Evolutionary conservation across 768 basidiomycete genomes (phyloP).

Genomic region (Leccinum ochraceum): DNA sequence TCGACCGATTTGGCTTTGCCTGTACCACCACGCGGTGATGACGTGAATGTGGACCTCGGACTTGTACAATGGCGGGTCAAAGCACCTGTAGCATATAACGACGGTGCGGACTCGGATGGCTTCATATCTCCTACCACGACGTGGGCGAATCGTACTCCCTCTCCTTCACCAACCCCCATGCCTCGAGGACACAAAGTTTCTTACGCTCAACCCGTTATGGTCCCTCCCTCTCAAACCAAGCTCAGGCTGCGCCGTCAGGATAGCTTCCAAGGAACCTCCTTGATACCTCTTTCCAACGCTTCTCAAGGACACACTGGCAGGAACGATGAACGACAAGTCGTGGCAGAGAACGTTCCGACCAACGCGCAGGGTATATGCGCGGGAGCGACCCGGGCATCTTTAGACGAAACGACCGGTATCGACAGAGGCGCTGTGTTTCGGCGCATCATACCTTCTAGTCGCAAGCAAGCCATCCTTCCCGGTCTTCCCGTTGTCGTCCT

Average conservation of each 20-base stretch:
- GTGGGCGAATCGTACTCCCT: not conserved
- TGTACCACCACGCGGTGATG: not conserved
- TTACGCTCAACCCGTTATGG: not conserved
- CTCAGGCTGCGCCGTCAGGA: not conserved
- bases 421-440: not conserved
- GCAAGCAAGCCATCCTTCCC: not conserved
- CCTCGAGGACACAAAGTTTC: not conserved
- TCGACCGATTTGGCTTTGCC: not conserved
- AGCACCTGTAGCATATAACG: slow-evolving; percentile 4
- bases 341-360: not conserved
- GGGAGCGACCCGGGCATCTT: not conserved
- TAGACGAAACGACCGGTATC: not conserved
- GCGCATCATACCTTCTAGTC: not conserved
- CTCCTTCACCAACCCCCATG: not conserved
- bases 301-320: not conserved
- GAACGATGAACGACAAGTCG: not conserved
- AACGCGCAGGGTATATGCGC: slow-evolving; percentile 13
- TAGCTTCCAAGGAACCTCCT: not conserved
- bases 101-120: not conserved
- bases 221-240: not conserved
- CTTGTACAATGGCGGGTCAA: not conserved
- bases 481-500: not conserved
- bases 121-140: not conserved
- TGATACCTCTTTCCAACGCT: not conserved
- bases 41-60: slow-evolving; percentile 6